phyloP scores from a whole-genome alignment of 495 filamentous ascomycete species.

The Daldinia caldariorum region DNA sequence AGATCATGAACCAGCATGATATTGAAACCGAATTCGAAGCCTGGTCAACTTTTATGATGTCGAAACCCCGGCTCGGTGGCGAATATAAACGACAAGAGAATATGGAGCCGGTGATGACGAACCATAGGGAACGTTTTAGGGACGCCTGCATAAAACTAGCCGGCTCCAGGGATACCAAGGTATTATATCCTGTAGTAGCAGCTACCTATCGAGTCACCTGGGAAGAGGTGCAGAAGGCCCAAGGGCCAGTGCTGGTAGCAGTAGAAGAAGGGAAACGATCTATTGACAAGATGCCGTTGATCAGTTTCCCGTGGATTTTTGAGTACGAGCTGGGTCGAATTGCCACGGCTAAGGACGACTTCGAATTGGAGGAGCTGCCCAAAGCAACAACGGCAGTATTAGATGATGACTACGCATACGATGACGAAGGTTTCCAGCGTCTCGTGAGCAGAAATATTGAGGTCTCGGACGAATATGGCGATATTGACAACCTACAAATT shows the following conservation, averaged over 20 bases:
- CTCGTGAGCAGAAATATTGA: slow-evolving; percentile 23
- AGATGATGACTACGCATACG: slow-evolving; percentile 27
- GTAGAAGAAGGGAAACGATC: slow-evolving; percentile 40
- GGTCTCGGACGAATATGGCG: neutral
- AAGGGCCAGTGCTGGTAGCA: neutral
- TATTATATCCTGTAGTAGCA: slow-evolving; percentile 75
- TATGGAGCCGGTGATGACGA: slow-evolving; percentile 70
- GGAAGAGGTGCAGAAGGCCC: slow-evolving; percentile 68
- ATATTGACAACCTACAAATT: neutral
- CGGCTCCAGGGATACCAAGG: slow-evolving; percentile 62
- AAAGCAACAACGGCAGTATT: slow-evolving; percentile 21
- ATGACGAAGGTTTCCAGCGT: slow-evolving; percentile 42
- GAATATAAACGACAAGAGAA: slow-evolving; percentile 91
- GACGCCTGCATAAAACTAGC: slow-evolving; percentile 69
- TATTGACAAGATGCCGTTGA: slow-evolving; percentile 72
- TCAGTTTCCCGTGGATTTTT: slow-evolving; percentile 96
- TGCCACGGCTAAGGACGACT: slow-evolving; percentile 53
- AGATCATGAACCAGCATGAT: slow-evolving; percentile 86
- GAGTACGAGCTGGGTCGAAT: slow-evolving; percentile 75
- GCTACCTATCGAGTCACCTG: slow-evolving; percentile 89
- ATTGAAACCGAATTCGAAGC: slow-evolving; percentile 92
- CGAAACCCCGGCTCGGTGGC: slow-evolving; percentile 68
- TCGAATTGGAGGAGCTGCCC: slow-evolving; percentile 38
- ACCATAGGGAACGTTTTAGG: slow-evolving; percentile 73
- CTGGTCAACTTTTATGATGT: slow-evolving; percentile 83